phyloP scores from a whole-genome alignment of 2,329 filamentous ascomycete species.

The Fusarium sp. region DNA sequence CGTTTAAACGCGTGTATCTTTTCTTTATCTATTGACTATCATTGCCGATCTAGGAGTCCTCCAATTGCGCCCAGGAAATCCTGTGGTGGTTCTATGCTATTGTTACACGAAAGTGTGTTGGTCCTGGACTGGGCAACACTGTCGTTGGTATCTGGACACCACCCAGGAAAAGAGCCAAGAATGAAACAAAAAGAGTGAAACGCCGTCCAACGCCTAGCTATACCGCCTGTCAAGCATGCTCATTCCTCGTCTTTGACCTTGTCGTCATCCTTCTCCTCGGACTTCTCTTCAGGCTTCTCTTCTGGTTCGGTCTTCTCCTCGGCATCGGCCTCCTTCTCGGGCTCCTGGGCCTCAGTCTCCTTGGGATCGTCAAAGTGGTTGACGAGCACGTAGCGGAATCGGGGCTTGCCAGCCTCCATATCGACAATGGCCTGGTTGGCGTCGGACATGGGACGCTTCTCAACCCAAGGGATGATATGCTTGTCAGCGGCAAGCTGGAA shows the following conservation, averaged over 20 bases:
- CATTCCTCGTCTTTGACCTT: slow-evolving; percentile 4
- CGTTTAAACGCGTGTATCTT: background rate
- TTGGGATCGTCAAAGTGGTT: slow-evolving; percentile 33
- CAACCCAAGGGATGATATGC: slow-evolving; percentile 65
- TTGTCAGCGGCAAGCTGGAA: slow-evolving; percentile 66
- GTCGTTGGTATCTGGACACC: background rate
- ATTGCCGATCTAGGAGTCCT: background rate
- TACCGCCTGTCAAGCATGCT: background rate
- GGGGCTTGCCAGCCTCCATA: slow-evolving; percentile 63
- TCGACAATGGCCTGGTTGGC: slow-evolving; percentile 66
- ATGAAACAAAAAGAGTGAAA: background rate
- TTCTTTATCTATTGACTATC: background rate
- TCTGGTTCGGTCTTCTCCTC: background rate
- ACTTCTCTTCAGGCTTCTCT: background rate
- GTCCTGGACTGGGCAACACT: background rate
- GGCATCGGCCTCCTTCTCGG: background rate
- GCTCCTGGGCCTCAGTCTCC: background rate
- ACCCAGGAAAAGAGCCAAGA: background rate
- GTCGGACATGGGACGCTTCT: slow-evolving; percentile 63
- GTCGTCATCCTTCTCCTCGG: background rate
- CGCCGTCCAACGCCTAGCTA: background rate
- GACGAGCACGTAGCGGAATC: slow-evolving; percentile 58
- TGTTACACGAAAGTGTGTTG: background rate
- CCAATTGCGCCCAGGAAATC: background rate
- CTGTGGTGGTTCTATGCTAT: background rate